phyloP scores from a whole-genome alignment of 2,329 filamentous ascomycete species.

The Hyphodiscus sp. region DNA sequence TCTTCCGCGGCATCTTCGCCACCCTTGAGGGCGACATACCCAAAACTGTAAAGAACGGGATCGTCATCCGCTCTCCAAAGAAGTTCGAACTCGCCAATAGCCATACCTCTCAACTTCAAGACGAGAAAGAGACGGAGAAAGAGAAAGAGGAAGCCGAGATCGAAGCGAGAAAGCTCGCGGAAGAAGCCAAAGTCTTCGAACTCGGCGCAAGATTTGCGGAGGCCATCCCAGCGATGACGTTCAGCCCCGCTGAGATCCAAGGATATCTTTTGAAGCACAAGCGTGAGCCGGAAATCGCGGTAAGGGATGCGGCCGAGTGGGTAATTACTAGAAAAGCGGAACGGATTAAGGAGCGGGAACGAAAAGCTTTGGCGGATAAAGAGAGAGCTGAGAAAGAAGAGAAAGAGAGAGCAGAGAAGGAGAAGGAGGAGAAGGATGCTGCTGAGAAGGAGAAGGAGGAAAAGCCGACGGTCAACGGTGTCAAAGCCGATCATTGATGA shows the following conservation, averaged over 20 bases:
- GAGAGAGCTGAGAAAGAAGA: constrained; percentile 16
- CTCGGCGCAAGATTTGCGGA: constrained; percentile 47
- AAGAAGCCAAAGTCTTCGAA: constrained; percentile 22
- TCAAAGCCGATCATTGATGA: neutral
- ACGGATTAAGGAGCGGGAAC: constrained; percentile 33
- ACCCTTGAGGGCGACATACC: constrained; percentile 31
- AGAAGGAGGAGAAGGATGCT: constrained; percentile 9
- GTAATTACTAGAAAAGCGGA: constrained; percentile 43
- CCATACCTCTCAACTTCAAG: neutral
- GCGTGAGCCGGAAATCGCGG: constrained; percentile 47
- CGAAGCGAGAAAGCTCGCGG: constrained; percentile 9
- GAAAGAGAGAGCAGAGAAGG: constrained; percentile 7
- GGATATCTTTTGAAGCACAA: constrained; percentile 59
- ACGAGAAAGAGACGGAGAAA: constrained; percentile 11
- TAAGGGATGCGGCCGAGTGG: constrained; percentile 48
- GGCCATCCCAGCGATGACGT: constrained; percentile 43
- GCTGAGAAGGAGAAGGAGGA: constrained; percentile 4
- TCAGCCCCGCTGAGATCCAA: constrained; percentile 59
- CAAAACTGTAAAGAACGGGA: neutral
- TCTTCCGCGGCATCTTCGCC: constrained; percentile 30
- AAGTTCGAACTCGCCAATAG: constrained; percentile 2
- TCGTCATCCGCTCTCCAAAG: neutral
- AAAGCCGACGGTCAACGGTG: constrained; percentile 1
- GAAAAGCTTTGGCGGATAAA: constrained; percentile 23
- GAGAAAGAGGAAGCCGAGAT: constrained; percentile 8